These are phyloP conservation scores for Tricholomella constricta DNA, from an alignment of 768 basidiomycete genomes.

Conservation along the genomic window DNA sequence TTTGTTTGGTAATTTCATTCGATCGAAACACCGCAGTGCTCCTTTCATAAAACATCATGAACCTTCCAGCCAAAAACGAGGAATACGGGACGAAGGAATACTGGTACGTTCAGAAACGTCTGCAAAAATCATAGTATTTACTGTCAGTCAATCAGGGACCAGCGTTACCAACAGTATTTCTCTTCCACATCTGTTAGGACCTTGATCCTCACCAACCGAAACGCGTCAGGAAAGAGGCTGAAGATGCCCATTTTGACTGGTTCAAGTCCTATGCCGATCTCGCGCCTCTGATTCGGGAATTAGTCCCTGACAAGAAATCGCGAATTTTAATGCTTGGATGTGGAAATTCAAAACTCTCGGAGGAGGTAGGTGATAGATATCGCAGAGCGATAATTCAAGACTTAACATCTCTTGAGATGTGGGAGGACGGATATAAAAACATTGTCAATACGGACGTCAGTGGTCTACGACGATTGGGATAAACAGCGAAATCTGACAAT, in stretches of 20 bases:
- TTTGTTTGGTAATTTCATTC: background rate
- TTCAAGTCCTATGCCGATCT: conserved; percentile 82
- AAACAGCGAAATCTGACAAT: background rate
- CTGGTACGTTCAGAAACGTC: conserved; percentile 46
- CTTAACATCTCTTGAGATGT: conserved; percentile 56
- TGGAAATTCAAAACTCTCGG: conserved; percentile 80
- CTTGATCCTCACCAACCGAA: background rate
- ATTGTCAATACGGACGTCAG: conserved; percentile 80
- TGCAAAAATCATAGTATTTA: background rate
- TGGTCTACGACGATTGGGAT: background rate
- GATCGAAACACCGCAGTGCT: background rate
- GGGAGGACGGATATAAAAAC: conserved; percentile 80
- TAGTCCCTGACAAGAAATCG: conserved; percentile 62
- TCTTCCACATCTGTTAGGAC: background rate
- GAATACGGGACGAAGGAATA: conserved; percentile 70
- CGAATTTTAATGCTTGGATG: conserved; percentile 82
- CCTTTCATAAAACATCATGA: conserved; percentile 4
- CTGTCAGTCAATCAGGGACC: conserved; percentile 51
- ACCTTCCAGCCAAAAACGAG: conserved; percentile 63
- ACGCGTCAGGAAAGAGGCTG: conserved; percentile 49
- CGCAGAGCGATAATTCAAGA: background rate
- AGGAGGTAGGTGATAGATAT: conserved; percentile 53
- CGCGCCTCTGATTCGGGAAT: conserved; percentile 55
- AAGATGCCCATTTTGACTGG: conserved; percentile 77
- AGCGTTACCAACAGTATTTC: conserved; percentile 66